Percentiles rank a stretch among this genome's conserved stretches.
These are phyloP conservation scores for Hypoxylon rubiginosum DNA, from an alignment of 2,329 filamentous ascomycete genomes.

Conservation along the genomic window DNA sequence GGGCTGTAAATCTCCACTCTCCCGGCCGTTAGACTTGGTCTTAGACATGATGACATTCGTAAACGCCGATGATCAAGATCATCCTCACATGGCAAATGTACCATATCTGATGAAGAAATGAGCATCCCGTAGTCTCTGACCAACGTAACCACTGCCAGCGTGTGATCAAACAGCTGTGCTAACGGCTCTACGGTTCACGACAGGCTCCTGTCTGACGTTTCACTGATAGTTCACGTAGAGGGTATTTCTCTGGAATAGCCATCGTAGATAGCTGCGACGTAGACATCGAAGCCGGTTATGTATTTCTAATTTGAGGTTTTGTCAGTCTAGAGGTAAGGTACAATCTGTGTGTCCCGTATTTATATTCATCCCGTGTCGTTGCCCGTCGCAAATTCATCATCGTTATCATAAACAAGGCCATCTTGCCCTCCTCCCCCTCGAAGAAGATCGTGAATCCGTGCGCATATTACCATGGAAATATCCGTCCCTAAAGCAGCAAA, in stretches of 20 bases:
- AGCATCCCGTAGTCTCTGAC: neutral
- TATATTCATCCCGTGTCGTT: constrained; percentile 11
- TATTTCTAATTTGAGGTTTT: constrained; percentile 32
- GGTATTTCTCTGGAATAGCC: neutral
- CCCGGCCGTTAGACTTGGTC: constrained; percentile 3
- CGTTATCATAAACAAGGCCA: constrained; percentile 20
- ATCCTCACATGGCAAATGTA: neutral
- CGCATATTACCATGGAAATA: neutral
- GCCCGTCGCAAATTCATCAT: constrained; percentile 12
- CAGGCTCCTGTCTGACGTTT: neutral
- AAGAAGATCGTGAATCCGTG: constrained; percentile 1
- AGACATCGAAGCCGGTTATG: constrained; percentile 3
- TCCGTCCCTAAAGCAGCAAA: constrained; percentile 18
- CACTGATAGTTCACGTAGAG: neutral
- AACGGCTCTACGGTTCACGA: neutral
- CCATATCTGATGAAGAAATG: neutral
- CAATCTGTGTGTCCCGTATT: constrained; percentile 33
- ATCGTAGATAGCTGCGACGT: neutral
- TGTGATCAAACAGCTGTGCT: neutral
- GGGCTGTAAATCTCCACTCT: neutral
- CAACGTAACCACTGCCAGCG: neutral
- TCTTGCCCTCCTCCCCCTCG: neutral
- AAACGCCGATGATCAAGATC: neutral
- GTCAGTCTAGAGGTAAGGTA: constrained; percentile 36
- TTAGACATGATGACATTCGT: neutral